phyloP scores from a whole-genome alignment of 163 green algal species.

The Picocystis sp. region DNA sequence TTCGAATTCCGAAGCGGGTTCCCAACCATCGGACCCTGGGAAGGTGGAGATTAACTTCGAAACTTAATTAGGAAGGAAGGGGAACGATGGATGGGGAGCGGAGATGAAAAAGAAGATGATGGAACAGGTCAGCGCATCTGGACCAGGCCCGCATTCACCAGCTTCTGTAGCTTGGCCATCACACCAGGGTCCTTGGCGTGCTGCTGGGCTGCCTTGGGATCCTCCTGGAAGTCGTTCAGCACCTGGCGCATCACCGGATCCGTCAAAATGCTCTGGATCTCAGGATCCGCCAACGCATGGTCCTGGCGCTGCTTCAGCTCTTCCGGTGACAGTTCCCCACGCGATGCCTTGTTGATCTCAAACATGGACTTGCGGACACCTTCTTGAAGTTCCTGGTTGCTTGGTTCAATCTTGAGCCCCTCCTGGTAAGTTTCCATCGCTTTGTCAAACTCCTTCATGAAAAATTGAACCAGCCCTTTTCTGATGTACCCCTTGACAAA shows the following conservation, averaged over 20 bases:
- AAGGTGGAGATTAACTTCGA: no score
- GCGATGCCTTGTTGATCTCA: slow-evolving; percentile 38
- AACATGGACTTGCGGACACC: slow-evolving; percentile 51
- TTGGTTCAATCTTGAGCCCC: slow-evolving; percentile 66
- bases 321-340: slow-evolving; percentile 54
- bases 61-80: no score
- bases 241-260: slow-evolving; percentile 90
- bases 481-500: slow-evolving; percentile 95
- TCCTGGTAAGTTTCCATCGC: slow-evolving; percentile 82
- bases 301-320: slow-evolving; percentile 73
- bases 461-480: slow-evolving; percentile 89
- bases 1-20: no score
- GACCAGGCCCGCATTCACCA: slow-evolving; percentile 77
- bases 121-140: slow-evolving; percentile 24
- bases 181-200: slow-evolving; percentile 70
- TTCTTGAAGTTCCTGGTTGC: slow-evolving; percentile 87
- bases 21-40: no score
- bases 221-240: slow-evolving; percentile 6
- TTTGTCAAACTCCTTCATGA: slow-evolving; percentile 84
- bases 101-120: neutral
- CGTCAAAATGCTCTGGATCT: slow-evolving; percentile 86
- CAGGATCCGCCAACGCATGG: slow-evolving; percentile 74
- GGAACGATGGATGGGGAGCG: neutral
- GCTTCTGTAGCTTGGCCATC: slow-evolving; percentile 79
- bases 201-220: slow-evolving; percentile 32